Base-by-base conservation (phyloP, 345 rosid genomes). In the Triadica sebifera region DNA sequence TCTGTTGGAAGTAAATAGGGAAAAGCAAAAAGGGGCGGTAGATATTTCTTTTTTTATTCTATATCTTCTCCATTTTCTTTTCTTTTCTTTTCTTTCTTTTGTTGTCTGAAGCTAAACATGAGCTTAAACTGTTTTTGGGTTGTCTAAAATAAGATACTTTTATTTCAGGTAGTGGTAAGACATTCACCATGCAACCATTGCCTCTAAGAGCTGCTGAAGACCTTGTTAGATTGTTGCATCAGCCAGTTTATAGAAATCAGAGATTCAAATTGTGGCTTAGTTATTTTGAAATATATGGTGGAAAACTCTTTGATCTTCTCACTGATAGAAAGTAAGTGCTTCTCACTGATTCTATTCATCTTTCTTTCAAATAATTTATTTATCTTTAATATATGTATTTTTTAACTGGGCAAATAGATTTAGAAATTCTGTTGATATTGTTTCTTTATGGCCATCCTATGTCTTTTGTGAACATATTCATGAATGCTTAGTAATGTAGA, bases 141-240 rank as follows among this genome's bases (percentile, higher is more conserved):
- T 17, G 20, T 13, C 43, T 63, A 64, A 39, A 24, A 64, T 16
- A 47, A 17, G 58, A 15, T 67, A 13, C 13, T 65, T 24, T 38
- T 71, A n/a, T 80, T 85, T 74, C 91, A 94, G 98, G 98, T 79
- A 94, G 98, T 75, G 98, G 98, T 63, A 94, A 94, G 90, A 94
- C 98, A 67, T 94, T 83, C 76, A 94, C 98, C n/a, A 94, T 94
- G 98, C 93, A 94, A 84, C 98, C 98, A 41, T 76, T 95, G 78
- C 99, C 99, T 75, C 83, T 93, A 46, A 83, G 97, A 71, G 97
- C 98, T 71, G 85, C 80, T 68, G 88, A 90, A 81, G 97, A 95
- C 80, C 90, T 95, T 76, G 87, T 93, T 80, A 89, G 97, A 87
- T 84, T 78, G 82, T 83, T 93, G 89, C 91, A 83, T 79, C 98